Percentiles rank a stretch among this genome's conserved stretches.
phyloP scores from a whole-genome alignment of 1,139 yeast species.

The Taiozyma sp. region DNA sequence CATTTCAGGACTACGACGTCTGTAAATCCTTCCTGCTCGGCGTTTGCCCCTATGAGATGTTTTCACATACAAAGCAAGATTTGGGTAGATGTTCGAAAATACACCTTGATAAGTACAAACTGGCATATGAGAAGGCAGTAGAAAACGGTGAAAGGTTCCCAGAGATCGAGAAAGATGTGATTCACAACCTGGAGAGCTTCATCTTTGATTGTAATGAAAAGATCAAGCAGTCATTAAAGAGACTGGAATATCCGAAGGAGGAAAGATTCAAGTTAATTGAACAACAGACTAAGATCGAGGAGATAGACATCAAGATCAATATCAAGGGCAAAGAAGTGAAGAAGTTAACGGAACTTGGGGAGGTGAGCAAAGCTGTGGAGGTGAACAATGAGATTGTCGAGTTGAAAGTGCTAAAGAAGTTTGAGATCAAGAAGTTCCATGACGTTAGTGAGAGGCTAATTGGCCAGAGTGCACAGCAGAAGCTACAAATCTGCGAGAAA shows the following conservation, averaged over 20 bases:
- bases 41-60: slow-evolving; percentile 83
- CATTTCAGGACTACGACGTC: slow-evolving; percentile 57
- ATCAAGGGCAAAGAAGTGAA: slow-evolving; percentile 68
- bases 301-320: slow-evolving; percentile 61
- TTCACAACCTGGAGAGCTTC: slow-evolving; percentile 31
- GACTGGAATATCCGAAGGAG: slow-evolving; percentile 75
- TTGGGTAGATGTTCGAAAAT: slow-evolving; percentile 75
- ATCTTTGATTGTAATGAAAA: slow-evolving; percentile 66
- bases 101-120: slow-evolving; percentile 72
- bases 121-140: slow-evolving; percentile 61
- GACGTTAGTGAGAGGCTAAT: slow-evolving; percentile 58
- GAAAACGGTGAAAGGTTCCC: slow-evolving; percentile 57
- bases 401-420: slow-evolving; percentile 41
- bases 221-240: slow-evolving; percentile 57
- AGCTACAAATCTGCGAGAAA: slow-evolving; percentile 82
- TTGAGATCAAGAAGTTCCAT: slow-evolving; percentile 50
- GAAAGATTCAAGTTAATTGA: slow-evolving; percentile 63
- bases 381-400: slow-evolving; percentile 19
- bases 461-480: slow-evolving; percentile 87
- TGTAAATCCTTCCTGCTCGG: slow-evolving; percentile 85
- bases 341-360: slow-evolving; percentile 34
- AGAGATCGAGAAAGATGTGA: slow-evolving; percentile 68
- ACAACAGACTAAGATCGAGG: slow-evolving; percentile 63
- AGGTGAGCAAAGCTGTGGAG: slow-evolving; percentile 2
- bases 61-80: slow-evolving; percentile 80